phyloP scores from a whole-genome alignment of 495 filamentous ascomycete genomes.

The Hypomontagnella submonticulosa region DNA sequence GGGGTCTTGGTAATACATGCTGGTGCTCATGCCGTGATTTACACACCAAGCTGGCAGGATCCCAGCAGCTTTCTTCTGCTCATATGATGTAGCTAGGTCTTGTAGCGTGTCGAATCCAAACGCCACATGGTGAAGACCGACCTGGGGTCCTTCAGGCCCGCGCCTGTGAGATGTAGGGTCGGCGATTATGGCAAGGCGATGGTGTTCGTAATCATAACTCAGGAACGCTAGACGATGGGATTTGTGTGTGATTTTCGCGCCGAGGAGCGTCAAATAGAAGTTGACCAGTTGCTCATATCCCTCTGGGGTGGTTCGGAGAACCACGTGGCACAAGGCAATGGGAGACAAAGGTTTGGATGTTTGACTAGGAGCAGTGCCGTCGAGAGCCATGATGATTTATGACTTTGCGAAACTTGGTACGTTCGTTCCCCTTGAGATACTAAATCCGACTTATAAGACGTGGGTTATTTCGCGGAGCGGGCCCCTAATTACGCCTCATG shows the following conservation, averaged over 20 bases:
- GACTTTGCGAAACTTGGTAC: too few species aligned
- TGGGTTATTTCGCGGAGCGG: too few species aligned
- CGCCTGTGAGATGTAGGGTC: conserved; percentile 3
- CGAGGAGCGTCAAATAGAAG: conserved; percentile 23
- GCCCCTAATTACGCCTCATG: too few species aligned
- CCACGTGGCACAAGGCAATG: conserved; percentile 15
- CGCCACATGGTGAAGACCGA: conserved; percentile 51
- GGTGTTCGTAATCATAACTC: conserved; percentile 56
- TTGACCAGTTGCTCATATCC: conserved; percentile 13
- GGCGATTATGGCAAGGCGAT: conserved; percentile 53
- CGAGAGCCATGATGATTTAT: too few species aligned
- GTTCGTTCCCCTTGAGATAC: too few species aligned
- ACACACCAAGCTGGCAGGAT: conserved; percentile 52
- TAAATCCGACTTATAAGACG: too few species aligned
- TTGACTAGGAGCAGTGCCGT: not conserved
- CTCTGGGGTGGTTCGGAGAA: conserved; percentile 17
- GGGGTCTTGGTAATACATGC: conserved; percentile 58
- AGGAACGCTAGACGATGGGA: conserved; percentile 46
- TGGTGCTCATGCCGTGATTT: conserved; percentile 56
- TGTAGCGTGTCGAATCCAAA: conserved; percentile 47
- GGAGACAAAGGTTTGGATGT: conserved; percentile 13
- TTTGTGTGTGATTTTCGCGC: conserved; percentile 18
- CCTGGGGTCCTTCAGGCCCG: not conserved
- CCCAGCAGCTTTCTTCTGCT: conserved; percentile 40
- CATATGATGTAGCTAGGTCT: conserved; percentile 42